These are phyloP conservation scores for Amanita exitialis DNA, from an alignment of 768 basidiomycete genomes.

Conservation along the genomic window DNA sequence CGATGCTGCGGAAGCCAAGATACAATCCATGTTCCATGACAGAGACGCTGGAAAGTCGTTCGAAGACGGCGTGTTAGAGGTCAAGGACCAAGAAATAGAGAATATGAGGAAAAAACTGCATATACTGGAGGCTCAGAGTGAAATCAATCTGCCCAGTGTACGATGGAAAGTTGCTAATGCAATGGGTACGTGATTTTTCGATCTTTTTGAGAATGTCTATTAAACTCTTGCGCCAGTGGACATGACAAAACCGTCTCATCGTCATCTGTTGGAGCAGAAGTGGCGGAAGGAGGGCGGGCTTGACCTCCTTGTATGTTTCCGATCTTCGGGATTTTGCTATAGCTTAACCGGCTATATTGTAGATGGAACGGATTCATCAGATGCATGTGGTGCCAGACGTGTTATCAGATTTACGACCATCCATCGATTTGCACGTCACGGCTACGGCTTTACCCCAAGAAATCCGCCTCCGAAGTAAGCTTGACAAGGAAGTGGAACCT, in stretches of 20 bases:
- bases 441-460: conserved; percentile 24
- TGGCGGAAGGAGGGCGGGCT: conserved; percentile 83
- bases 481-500: conserved; percentile 47
- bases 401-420: conserved; percentile 59
- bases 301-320: conserved; percentile 66
- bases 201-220: conserved; percentile 1
- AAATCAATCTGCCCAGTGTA: conserved; percentile 75
- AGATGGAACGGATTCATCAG: conserved; percentile 93
- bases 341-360: neutral
- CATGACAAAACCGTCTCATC: conserved; percentile 57
- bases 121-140: conserved; percentile 69
- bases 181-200: conserved; percentile 47
- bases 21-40: conserved; percentile 11
- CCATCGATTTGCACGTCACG: conserved; percentile 63
- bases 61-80: conserved; percentile 18
- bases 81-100: conserved; percentile 28
- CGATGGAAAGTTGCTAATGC: conserved; percentile 73
- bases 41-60: conserved; percentile 16
- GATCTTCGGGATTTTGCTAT: neutral
- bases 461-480: conserved; percentile 22
- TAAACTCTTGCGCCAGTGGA: conserved; percentile 33
- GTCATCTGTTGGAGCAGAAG: conserved; percentile 72
- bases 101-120: conserved; percentile 36
- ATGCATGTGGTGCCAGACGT: conserved; percentile 90
- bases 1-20: conserved; percentile 13